Percentiles rank a stretch among this genome's conserved stretches.
These are phyloP conservation scores for Acer saccharum DNA, from an alignment of 345 rosid genomes.

Conservation along the genomic window DNA sequence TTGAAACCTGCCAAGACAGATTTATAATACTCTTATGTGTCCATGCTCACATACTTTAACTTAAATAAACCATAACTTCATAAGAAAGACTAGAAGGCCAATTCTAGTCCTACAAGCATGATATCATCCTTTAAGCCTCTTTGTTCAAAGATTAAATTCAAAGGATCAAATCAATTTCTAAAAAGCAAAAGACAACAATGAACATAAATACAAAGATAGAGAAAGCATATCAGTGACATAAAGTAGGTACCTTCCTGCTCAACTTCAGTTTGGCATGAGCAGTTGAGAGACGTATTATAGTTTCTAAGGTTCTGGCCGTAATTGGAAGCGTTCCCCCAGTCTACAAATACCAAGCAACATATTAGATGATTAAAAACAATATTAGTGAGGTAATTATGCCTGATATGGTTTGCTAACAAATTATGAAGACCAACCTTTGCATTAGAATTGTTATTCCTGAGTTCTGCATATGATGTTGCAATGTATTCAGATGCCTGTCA, in stretches of 20 bases:
- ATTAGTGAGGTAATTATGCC: background rate
- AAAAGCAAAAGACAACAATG: background rate
- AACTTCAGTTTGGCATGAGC: slow-evolving; percentile 96
- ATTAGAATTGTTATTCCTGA: slow-evolving; percentile 74
- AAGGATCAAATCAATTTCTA: background rate
- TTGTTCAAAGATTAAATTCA: background rate
- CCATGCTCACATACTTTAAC: slow-evolving; percentile 2
- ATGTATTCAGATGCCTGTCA: slow-evolving; percentile 89
- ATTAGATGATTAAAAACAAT: slow-evolving; percentile 12
- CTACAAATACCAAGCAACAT: slow-evolving; percentile 42
- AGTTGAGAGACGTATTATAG: slow-evolving; percentile 95
- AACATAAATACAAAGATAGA: background rate
- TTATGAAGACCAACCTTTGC: slow-evolving; percentile 53
- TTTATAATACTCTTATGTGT: slow-evolving; percentile 3
- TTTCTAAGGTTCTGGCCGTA: slow-evolving; percentile 96
- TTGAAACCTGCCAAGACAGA: slow-evolving; percentile 57
- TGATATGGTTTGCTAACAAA: slow-evolving; percentile 11
- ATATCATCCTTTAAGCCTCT: background rate
- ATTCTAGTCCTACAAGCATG: background rate
- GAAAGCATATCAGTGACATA: slow-evolving; percentile 10
- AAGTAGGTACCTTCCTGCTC: slow-evolving; percentile 70
- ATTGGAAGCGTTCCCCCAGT: slow-evolving; percentile 99
- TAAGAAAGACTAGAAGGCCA: background rate
- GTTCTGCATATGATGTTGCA: slow-evolving; percentile 94
- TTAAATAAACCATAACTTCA: background rate